A percentile compares a stretch with the other conserved stretches of the same genome.
Conservation (phyloP, 1,284 basidiomycete species). For the Uromyces viciae-fabae region DNA sequence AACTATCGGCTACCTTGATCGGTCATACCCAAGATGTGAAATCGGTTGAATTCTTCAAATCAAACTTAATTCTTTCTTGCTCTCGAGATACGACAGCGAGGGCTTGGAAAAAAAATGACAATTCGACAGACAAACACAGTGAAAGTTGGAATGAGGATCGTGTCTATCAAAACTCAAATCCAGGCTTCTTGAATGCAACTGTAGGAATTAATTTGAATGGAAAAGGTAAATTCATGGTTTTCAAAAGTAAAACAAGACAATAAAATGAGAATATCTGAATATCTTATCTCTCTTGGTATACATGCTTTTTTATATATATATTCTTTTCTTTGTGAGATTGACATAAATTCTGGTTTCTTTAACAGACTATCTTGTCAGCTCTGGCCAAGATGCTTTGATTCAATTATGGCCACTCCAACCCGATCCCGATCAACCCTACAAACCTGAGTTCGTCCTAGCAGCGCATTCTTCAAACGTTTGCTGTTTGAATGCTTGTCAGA, state of each 20-base stretch:
- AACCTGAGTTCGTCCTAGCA: constrained; percentile 52
- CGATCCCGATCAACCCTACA: constrained; percentile 57
- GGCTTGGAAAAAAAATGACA: constrained; percentile 67
- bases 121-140: constrained; percentile 51
- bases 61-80: constrained; percentile 68
- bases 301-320: constrained; percentile 20
- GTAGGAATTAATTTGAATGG: constrained; percentile 61
- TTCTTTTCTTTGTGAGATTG: not conserved
- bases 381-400: constrained; percentile 77
- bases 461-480: constrained; percentile 92
- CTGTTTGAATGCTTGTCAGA: constrained; percentile 62
- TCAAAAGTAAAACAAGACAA: constrained; percentile 2
- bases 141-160: constrained; percentile 61
- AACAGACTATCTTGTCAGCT: constrained; percentile 78
- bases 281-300: not conserved
- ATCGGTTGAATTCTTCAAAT: constrained; percentile 54
- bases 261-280: constrained; percentile 41
- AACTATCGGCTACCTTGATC: constrained; percentile 71
- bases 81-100: constrained; percentile 86
- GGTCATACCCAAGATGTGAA: constrained; percentile 69
- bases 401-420: constrained; percentile 69
- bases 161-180: constrained; percentile 64
- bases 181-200: constrained; percentile 76
- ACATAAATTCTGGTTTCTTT: not conserved
- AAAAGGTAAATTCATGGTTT: no score